phyloP scores from a whole-genome alignment of 768 basidiomycete genomes.

The Tubosaeta sp. region DNA sequence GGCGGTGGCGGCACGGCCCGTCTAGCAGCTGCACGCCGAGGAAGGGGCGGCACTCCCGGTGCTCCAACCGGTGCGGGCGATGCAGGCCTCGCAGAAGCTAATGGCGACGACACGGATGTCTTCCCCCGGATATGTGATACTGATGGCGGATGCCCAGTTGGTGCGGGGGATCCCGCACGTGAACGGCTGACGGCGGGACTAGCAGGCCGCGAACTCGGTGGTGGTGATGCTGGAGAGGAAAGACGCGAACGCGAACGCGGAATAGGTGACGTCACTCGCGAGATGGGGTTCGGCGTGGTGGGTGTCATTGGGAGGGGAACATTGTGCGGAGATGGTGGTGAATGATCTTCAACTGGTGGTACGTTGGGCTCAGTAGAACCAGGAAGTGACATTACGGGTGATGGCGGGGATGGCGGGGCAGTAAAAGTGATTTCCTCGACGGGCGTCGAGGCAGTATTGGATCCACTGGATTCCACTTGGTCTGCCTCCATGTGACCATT shows the following conservation, averaged over 20 bases:
- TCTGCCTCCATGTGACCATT: conserved; percentile 8
- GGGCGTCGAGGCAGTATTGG: conserved; percentile 18
- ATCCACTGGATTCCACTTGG: conserved; percentile 4
- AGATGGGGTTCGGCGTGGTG: conserved; percentile 22
- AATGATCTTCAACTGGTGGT: conserved; percentile 4
- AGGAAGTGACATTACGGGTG: not conserved
- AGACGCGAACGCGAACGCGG: conserved; percentile 34
- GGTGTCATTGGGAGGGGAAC: conserved; percentile 26
- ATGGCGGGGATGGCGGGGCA: conserved; percentile 5
- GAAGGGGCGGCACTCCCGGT: conserved; percentile 50
- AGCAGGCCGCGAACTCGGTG: conserved; percentile 32
- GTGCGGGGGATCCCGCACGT: conserved; percentile 23
- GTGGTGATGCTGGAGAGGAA: conserved; percentile 20
- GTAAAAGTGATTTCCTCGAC: conserved; percentile 21
- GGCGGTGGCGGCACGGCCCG: conserved; percentile 30
- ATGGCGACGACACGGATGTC: conserved; percentile 19
- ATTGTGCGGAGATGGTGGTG: conserved; percentile 18
- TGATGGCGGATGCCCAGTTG: conserved; percentile 1
- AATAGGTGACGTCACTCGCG: conserved; percentile 14
- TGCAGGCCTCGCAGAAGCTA: conserved; percentile 32
- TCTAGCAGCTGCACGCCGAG: conserved; percentile 60
- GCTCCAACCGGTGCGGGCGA: conserved; percentile 31
- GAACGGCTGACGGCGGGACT: conserved; percentile 24
- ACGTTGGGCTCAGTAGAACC: conserved; percentile 7
- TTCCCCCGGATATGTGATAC: conserved; percentile 16